A percentile compares a stretch with the other conserved stretches of the same genome.
Evolutionary conservation across 1,139 yeast genomes (phyloP).

Genomic region (Suhomyces bolitotheri): DNA sequence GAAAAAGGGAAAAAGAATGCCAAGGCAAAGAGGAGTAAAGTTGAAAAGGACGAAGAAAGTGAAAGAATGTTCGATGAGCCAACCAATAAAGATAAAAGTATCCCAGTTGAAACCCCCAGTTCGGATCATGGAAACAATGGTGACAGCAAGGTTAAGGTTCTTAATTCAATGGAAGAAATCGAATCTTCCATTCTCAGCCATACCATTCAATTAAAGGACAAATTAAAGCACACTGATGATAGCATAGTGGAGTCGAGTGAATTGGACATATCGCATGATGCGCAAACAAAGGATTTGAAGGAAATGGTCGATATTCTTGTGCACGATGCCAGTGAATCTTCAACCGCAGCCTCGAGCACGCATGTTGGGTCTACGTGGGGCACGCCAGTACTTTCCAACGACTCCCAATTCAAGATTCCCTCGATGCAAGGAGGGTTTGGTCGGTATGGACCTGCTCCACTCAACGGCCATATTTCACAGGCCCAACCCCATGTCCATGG

Average conservation of each 20-base stretch:
- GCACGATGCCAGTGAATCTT: slow-evolving; percentile 5
- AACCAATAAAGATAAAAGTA: background rate
- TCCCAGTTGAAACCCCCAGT: slow-evolving; percentile 6
- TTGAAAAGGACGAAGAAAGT: background rate
- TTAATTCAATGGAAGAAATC: slow-evolving; percentile 30
- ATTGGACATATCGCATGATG: slow-evolving; percentile 5
- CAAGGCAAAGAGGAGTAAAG: slow-evolving; percentile 9
- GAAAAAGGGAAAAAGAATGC: slow-evolving; percentile 3
- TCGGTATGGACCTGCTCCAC: too few species aligned
- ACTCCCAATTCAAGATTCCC: slow-evolving; percentile 6
- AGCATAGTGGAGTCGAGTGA: slow-evolving; percentile 7
- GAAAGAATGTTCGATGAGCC: background rate
- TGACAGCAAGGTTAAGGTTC: slow-evolving; percentile 14
- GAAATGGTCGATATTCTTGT: slow-evolving; percentile 23
- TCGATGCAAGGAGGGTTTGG: too few species aligned
- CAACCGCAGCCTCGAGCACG: slow-evolving; percentile 1
- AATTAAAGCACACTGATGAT: slow-evolving; percentile 8
- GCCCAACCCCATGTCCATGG: too few species aligned
- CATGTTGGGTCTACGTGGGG: slow-evolving; percentile 4
- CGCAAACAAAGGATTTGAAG: slow-evolving; percentile 14
- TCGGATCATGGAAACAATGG: slow-evolving; percentile 2
- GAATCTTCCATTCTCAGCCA: slow-evolving; percentile 33
- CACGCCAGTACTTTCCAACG: slow-evolving; percentile 1
- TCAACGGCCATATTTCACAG: too few species aligned
- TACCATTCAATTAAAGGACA: slow-evolving; percentile 22